phyloP scores from a whole-genome alignment of 164 flowering plant species.

The Vitis cinerea region DNA sequence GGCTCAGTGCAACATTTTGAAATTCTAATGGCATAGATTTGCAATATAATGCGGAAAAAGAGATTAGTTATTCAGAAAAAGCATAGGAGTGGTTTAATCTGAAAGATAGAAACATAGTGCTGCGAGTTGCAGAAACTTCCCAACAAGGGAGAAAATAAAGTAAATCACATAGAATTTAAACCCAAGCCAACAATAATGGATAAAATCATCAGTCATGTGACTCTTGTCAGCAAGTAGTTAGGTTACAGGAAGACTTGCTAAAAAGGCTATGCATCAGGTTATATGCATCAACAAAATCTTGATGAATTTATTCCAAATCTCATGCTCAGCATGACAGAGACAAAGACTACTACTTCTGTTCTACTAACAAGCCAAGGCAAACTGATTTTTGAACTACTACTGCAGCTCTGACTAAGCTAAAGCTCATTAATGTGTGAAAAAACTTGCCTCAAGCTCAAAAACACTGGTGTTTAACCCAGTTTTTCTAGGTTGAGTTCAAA shows the following conservation, averaged over 20 bases:
- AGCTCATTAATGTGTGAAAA: not conserved
- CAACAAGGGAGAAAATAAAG: not conserved
- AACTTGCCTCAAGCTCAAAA: not conserved
- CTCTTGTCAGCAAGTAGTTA: no score
- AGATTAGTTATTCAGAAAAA: no score
- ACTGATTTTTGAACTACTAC: no score
- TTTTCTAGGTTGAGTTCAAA: no score
- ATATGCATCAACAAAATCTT: not conserved
- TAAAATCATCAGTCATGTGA: not conserved
- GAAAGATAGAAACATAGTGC: no score
- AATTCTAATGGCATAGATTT: no score
- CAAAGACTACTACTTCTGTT: not conserved
- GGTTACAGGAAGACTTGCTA: no score
- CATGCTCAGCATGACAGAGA: not conserved
- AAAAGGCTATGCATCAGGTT: not conserved
- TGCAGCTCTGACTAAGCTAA: not conserved
- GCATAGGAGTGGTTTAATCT: no score
- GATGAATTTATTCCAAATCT: not conserved
- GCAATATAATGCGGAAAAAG: no score
- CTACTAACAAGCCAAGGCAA: no score
- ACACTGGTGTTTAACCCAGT: no score
- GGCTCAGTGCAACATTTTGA: no score
- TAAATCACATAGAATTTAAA: not conserved
- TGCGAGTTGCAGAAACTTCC: not conserved
- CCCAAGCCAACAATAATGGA: not conserved